Base-by-base conservation (phyloP, 2,329 filamentous ascomycete genomes). In the Microcera coccophila region DNA sequence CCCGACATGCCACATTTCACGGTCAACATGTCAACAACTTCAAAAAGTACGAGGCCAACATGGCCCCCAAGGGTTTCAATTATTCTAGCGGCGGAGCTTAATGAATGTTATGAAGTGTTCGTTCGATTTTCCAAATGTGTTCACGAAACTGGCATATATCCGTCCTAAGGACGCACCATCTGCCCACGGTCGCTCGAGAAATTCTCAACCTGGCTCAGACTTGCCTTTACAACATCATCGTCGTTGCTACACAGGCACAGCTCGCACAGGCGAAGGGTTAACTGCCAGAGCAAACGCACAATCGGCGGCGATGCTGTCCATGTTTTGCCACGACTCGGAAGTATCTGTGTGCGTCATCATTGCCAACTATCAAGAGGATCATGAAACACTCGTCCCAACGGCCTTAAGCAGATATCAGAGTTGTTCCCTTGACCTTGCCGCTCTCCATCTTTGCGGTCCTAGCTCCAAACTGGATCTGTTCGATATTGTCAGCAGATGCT, bases 381-480 rank as follows among this genome's bases (percentile, higher is more conserved):
- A n/a, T 19, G 8, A 17, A 17, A 20, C 33, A 35, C 33, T 35
- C 20, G 33, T 20, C 18, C 33, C 5, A n/a, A 14, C 3, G 19
- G 10, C 33, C 12, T 32, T 55, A 75, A 14, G 69, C 66, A 12
- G 54, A 54, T 47, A 84, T 72, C 5, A 78, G 55, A 36, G 81
- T 77, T 3, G 86, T 89, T 1, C 86, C 86, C 57, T 85, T 89
- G 11, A 77, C 77, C 57, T 72, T 79, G 4, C 80, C 77, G 43
- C 70, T 78, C 60, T 89, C 83, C 82, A 91, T 90, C 69, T 90
- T 93, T 12, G 87, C 87, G 3, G 87, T 90, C 53, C 86, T 74
- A 3, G 87, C 81, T 12, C 87, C 87, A 59, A 93, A 93, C 65
- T 93, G 87, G 44, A 90, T 90, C 81, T 84, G 20, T 32, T 15